Evolutionary conservation across 1,284 basidiomycete species (phyloP).

Genomic region (Heterobasidion occidentale): DNA sequence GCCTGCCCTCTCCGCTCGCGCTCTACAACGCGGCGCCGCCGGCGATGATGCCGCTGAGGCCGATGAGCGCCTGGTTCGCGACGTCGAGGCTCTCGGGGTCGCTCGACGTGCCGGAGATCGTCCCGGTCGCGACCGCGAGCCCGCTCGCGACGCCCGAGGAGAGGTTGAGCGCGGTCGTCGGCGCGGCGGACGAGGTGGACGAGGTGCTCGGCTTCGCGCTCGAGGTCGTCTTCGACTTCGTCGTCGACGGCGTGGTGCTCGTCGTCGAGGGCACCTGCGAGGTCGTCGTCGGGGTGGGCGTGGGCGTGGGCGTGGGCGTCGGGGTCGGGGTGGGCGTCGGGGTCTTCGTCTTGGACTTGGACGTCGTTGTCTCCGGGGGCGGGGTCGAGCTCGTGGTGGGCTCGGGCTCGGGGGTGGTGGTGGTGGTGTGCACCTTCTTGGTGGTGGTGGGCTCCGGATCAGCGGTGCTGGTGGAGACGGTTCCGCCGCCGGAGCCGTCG

Average conservation of each 20-base stretch:
- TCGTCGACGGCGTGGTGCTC: conserved; percentile 16
- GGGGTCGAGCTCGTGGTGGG: conserved; percentile 13
- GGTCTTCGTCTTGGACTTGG: conserved; percentile 12
- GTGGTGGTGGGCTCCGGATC: conserved; percentile 12
- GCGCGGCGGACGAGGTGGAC: conserved; percentile 11
- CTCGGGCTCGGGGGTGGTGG: conserved; percentile 8
- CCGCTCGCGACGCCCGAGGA: conserved; percentile 16
- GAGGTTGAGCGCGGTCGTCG: conserved; percentile 8
- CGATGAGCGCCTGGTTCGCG: conserved; percentile 30
- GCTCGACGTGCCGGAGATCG: conserved; percentile 10
- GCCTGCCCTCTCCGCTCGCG: no score
- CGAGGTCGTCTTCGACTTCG: conserved; percentile 14
- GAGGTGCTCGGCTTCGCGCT: conserved; percentile 14
- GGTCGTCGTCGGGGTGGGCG: conserved; percentile 14
- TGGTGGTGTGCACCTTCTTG: conserved; percentile 9
- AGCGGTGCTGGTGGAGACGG: background rate
- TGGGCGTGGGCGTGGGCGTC: conserved; percentile 16
- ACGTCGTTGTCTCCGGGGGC: conserved; percentile 4
- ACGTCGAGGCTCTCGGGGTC: conserved; percentile 24
- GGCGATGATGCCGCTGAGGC: conserved; percentile 26
- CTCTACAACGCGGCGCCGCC: conserved; percentile 9
- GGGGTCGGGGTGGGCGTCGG: conserved; percentile 18
- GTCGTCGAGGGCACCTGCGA: conserved; percentile 17
- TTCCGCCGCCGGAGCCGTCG: conserved; percentile 4
- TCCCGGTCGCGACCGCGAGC: conserved; percentile 23